These are phyloP conservation scores for Camellia lanceoleosa DNA, from an alignment of 148 eudicot species.

Conservation along the genomic window DNA sequence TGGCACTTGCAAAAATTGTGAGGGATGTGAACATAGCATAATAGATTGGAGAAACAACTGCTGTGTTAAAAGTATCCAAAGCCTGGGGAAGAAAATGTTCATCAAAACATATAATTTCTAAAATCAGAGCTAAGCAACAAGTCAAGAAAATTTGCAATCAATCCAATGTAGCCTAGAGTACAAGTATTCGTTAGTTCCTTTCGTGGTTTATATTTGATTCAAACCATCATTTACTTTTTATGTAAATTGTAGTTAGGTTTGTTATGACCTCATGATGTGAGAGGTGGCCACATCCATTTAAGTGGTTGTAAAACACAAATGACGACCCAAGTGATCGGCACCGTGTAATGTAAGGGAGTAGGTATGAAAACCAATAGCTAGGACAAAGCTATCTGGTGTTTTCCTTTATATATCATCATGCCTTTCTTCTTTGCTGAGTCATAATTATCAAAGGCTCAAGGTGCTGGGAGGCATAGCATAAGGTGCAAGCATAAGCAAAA, in stretches of 20 bases:
- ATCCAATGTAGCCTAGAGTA: neutral
- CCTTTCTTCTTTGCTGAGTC: neutral
- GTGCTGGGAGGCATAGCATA: neutral
- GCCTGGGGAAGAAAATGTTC: conserved; percentile 37
- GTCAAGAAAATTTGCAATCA: neutral
- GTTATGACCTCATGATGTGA: neutral
- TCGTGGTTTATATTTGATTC: neutral
- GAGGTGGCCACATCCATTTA: neutral
- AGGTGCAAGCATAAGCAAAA: conserved; percentile 2
- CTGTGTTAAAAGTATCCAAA: conserved; percentile 60
- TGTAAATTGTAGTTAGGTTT: neutral
- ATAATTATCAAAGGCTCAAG: neutral
- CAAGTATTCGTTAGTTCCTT: neutral
- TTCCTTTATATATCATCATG: neutral
- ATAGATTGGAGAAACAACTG: conserved; percentile 68
- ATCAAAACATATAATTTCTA: neutral
- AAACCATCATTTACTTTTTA: neutral
- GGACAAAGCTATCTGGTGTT: neutral
- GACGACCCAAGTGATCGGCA: neutral
- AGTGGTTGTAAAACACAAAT: neutral
- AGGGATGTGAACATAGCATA: conserved; percentile 72
- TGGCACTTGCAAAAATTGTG: conserved; percentile 65
- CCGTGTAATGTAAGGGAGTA: neutral
- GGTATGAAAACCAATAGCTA: neutral
- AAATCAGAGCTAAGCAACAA: neutral